Percentiles rank a stretch among this genome's conserved stretches.
phyloP scores from a whole-genome alignment of 768 basidiomycete species.

The Paxillus ammoniavirescens region DNA sequence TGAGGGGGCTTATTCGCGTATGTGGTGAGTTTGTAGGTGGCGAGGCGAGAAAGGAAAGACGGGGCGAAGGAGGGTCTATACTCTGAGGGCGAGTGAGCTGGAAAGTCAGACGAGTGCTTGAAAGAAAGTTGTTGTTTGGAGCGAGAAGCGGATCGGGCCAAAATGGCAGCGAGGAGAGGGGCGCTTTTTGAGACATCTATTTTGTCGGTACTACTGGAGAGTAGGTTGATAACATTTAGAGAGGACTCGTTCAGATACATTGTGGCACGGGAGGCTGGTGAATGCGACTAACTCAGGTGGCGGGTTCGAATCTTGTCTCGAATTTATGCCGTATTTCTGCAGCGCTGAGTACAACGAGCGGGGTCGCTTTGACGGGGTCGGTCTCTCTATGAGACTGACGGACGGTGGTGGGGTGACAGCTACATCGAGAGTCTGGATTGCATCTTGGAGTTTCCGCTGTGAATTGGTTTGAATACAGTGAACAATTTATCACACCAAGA shows the following conservation, averaged over 20 bases:
- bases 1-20: slow-evolving; percentile 74
- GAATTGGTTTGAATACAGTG: background rate
- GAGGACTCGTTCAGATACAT: slow-evolving; percentile 2
- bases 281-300: slow-evolving; percentile 24
- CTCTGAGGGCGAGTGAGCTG: slow-evolving; percentile 42
- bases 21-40: slow-evolving; percentile 76
- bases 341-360: slow-evolving; percentile 75
- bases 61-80: slow-evolving; percentile 77
- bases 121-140: slow-evolving; percentile 49
- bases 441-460: slow-evolving; percentile 82
- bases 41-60: slow-evolving; percentile 70
- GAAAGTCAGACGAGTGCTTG: slow-evolving; percentile 34
- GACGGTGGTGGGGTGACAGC: slow-evolving; percentile 46
- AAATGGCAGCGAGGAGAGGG: slow-evolving; percentile 69
- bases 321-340: slow-evolving; percentile 71
- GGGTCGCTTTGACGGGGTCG: slow-evolving; percentile 51
- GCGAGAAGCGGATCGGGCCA: slow-evolving; percentile 61
- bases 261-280: background rate
- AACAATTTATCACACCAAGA: background rate
- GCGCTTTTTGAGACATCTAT: slow-evolving; percentile 51
- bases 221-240: background rate
- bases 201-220: slow-evolving; percentile 6
- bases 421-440: slow-evolving; percentile 66
- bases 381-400: slow-evolving; percentile 26
- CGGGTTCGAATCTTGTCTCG: slow-evolving; percentile 42